Percentiles rank a stretch among this genome's conserved stretches.
Evolutionary conservation across 306 rosid species (phyloP).

Genomic region (Fagus crenata): DNA sequence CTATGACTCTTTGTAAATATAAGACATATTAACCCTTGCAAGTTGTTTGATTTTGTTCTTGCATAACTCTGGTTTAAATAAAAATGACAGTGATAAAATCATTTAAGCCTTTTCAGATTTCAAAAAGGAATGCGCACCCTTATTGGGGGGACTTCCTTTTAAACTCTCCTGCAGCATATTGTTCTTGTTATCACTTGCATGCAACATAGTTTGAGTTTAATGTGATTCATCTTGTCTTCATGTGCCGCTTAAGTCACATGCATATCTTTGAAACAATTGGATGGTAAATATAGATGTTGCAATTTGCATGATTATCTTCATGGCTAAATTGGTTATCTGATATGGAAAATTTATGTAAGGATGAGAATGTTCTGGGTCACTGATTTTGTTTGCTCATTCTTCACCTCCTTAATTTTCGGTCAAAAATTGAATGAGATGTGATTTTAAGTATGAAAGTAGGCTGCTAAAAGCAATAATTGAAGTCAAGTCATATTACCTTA

Average conservation of each 20-base stretch:
- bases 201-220: not conserved
- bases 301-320: not conserved
- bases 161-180: not conserved
- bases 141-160: not conserved
- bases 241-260: not conserved
- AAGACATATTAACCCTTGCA: not conserved
- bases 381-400: too few relatives aligned
- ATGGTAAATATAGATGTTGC: not conserved
- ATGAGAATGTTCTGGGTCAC: too few relatives aligned
- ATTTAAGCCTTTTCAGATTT: too few relatives aligned
- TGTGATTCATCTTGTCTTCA: not conserved
- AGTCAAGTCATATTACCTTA: too few relatives aligned
- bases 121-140: not conserved
- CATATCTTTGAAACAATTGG: not conserved
- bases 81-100: not conserved
- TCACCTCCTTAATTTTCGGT: too few relatives aligned
- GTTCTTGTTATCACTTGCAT: not conserved
- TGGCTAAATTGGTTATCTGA: not conserved
- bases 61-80: not conserved
- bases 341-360: too few relatives aligned
- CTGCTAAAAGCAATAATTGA: too few relatives aligned
- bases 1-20: not conserved
- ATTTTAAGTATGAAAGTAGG: too few relatives aligned
- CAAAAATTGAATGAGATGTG: too few relatives aligned
- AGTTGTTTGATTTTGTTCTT: not conserved